Conservation (phyloP, 495 filamentous ascomycete species). For the Paragyromitra xinjiangensis region DNA sequence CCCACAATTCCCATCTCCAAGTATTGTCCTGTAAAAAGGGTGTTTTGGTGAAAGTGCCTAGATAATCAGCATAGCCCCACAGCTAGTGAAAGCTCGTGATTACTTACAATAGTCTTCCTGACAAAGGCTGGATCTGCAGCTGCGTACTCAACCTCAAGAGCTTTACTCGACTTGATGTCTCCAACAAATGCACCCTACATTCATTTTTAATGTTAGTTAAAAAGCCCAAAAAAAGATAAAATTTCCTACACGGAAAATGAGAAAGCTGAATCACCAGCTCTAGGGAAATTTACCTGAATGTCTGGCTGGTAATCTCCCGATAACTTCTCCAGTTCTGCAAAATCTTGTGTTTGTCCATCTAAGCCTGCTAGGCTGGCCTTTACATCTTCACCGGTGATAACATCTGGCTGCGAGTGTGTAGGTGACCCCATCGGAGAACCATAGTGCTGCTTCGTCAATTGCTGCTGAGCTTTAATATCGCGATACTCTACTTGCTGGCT, state of each 20-base stretch:
- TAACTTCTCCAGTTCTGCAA: constrained; percentile 66
- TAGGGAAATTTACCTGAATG: constrained; percentile 65
- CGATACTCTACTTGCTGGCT: constrained; percentile 50
- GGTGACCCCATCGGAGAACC: constrained; percentile 51
- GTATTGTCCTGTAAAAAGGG: constrained; percentile 84
- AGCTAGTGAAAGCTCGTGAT: constrained; percentile 31
- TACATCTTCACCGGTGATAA: constrained; percentile 44
- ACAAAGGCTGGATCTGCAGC: constrained; percentile 86
- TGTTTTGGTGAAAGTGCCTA: constrained; percentile 85
- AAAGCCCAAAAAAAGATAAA: constrained; percentile 31
- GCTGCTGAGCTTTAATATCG: constrained; percentile 52
- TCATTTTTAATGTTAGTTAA: constrained; percentile 47
- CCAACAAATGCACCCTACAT: constrained; percentile 83
- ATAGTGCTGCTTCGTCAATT: constrained; percentile 53
- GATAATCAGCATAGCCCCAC: constrained; percentile 22
- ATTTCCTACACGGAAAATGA: not conserved
- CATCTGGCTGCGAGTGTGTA: constrained; percentile 50
- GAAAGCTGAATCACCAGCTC: constrained; percentile 23
- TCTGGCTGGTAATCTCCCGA: constrained; percentile 73
- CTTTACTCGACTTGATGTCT: constrained; percentile 75
- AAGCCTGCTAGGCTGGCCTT: constrained; percentile 44
- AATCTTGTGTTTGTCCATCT: constrained; percentile 58
- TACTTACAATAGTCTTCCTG: constrained; percentile 81
- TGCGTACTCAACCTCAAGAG: constrained; percentile 86
- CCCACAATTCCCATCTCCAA: constrained; percentile 94